Evolutionary conservation across 2,329 filamentous ascomycete species (phyloP), one percentile per base, ranked within the genome.

Genomic region (Falciphora oryzae): DNA sequence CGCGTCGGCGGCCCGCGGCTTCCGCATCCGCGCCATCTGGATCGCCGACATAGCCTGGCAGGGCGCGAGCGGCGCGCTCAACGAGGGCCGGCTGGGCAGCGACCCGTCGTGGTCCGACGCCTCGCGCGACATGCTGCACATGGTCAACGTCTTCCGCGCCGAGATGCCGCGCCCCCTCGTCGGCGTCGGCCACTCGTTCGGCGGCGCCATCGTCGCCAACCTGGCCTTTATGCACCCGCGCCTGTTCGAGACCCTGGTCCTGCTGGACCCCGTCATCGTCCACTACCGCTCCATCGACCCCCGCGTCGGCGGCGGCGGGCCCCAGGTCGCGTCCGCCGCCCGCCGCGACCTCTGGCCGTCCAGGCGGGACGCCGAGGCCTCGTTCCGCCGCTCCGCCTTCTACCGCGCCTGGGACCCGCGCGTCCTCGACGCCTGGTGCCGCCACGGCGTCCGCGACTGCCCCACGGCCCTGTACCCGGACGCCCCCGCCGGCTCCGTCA

Each of bases 91-190:
- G 14, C 78, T 96, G 1, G 94, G 93, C 65, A 91, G 97, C 74
- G 93, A 98, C 75, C 90, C 93, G 50, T 87, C 86, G 70, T 98
- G 93, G 93, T 83, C 88, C 68, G 94, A 98, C 77, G 88, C 95
- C 74, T 80, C 91, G 59, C 87, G 93, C 60, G 94, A 98, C 75
- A 85, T 97, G 4, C 83, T 95, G 25, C 87, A 94, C 72, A 85
- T 97, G 77, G 84, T 95, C 78, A 97, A 97, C 76, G 82, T 86
- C 64, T 94, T 97, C 77, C 90, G 92, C 57, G 79, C 82, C 18
- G 81, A 90, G 67, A 93, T 95, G 84, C 89, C 91, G 16, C 89
- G 90, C 0, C 94, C 94, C 1, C 80, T 97, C 27, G 77, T 97
- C 67, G 93, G 91, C 65, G 76, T 98, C 32, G 94, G 92, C 22